These are phyloP conservation scores for Moesziomyces aphidis DNA, from an alignment of 1,284 basidiomycete species.

Conservation along the genomic window DNA sequence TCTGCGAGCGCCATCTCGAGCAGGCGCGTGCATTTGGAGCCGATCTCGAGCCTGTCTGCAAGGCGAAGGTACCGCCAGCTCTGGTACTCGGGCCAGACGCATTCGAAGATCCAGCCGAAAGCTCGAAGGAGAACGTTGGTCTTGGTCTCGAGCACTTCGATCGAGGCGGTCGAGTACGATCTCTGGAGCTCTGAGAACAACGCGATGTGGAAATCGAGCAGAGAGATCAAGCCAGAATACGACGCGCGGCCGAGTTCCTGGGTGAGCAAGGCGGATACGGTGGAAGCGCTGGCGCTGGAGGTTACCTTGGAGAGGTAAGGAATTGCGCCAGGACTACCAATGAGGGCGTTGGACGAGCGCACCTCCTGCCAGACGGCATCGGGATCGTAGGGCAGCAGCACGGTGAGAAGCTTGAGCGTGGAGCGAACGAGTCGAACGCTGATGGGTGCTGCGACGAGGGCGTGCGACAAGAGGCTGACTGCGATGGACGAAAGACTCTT, in stretches of 20 bases:
- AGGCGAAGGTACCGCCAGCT: slow-evolving; percentile 83
- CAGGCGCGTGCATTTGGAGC: slow-evolving; percentile 75
- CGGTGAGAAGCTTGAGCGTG: slow-evolving; percentile 81
- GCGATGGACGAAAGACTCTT: slow-evolving; percentile 78
- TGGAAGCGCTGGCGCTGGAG: slow-evolving; percentile 11
- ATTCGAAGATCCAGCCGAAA: slow-evolving; percentile 79
- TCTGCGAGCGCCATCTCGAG: slow-evolving; percentile 78
- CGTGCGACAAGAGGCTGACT: slow-evolving; percentile 84
- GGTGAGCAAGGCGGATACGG: slow-evolving; percentile 74
- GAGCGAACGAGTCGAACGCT: slow-evolving; percentile 79
- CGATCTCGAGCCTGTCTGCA: slow-evolving; percentile 83
- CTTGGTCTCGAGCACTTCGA: slow-evolving; percentile 76
- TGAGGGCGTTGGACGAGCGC: slow-evolving; percentile 80
- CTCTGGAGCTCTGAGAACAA: slow-evolving; percentile 80
- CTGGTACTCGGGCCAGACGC: slow-evolving; percentile 85
- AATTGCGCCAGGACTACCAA: slow-evolving; percentile 71
- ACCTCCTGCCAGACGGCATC: slow-evolving; percentile 86
- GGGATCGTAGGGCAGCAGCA: slow-evolving; percentile 79
- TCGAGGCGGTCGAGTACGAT: slow-evolving; percentile 72
- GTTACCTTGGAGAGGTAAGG: slow-evolving; percentile 28
- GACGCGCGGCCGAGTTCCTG: slow-evolving; percentile 79
- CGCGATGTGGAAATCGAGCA: slow-evolving; percentile 80
- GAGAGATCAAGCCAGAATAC: slow-evolving; percentile 81
- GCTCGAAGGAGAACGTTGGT: slow-evolving; percentile 83
- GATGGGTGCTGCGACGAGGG: slow-evolving; percentile 74